Conservation (phyloP, 2,329 filamentous ascomycete genomes). For the Epicoccum sorghinum region DNA sequence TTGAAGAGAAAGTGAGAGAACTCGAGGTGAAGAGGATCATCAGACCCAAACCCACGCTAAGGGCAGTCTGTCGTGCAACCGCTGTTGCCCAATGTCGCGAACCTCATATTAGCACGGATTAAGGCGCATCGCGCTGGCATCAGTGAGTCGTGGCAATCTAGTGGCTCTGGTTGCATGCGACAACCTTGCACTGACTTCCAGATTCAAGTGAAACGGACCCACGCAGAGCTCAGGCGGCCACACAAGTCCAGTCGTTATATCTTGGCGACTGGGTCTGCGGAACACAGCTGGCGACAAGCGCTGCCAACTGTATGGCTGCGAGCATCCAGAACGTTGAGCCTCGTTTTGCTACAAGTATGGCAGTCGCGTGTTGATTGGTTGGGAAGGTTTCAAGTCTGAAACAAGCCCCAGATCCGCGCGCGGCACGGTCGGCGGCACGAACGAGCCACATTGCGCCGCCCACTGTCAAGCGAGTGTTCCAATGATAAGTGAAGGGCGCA, state of each 20-base stretch:
- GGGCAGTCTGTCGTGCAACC: slow-evolving; percentile 17
- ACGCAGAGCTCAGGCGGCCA: slow-evolving; percentile 15
- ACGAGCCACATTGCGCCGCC: slow-evolving; percentile 4
- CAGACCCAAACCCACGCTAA: slow-evolving; percentile 28
- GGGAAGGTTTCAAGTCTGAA: slow-evolving; percentile 29
- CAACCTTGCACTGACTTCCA: slow-evolving; percentile 7
- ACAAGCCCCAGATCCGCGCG: slow-evolving; percentile 20
- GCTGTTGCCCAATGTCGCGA: slow-evolving; percentile 30
- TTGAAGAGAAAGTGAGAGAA: slow-evolving; percentile 26
- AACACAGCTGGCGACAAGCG: slow-evolving; percentile 6
- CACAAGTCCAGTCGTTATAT: slow-evolving; percentile 22
- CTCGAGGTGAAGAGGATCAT: slow-evolving; percentile 28
- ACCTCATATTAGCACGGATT: slow-evolving; percentile 38
- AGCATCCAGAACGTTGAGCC: slow-evolving; percentile 31
- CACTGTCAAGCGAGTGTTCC: slow-evolving; percentile 3
- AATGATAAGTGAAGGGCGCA: not conserved
- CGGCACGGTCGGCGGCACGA: slow-evolving; percentile 14
- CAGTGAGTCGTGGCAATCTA: slow-evolving; percentile 32
- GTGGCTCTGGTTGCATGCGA: slow-evolving; percentile 40
- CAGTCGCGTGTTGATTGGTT: slow-evolving; percentile 45
- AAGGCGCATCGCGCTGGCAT: slow-evolving; percentile 36
- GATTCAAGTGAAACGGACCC: slow-evolving; percentile 37
- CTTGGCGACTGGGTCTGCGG: slow-evolving; percentile 16
- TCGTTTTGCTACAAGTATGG: slow-evolving; percentile 34
- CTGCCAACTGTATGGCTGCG: slow-evolving; percentile 20